Evolutionary conservation across 1,284 basidiomycete genomes (phyloP), one percentile per base, ranked within the genome.

Genomic region (Amylostereum areolatum): DNA sequence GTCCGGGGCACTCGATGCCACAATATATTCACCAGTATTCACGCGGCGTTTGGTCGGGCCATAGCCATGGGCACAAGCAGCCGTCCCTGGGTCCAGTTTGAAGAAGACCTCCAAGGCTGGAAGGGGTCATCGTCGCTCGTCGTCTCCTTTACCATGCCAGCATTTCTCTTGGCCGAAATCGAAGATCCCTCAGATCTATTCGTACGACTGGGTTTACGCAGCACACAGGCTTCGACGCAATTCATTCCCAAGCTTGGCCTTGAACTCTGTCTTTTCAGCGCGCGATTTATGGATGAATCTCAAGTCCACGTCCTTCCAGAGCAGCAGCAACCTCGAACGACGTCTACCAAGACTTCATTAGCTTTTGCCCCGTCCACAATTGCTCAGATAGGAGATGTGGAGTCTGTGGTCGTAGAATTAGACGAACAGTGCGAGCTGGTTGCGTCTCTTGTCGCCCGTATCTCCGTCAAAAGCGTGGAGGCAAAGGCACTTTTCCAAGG

Each of bases 361-460:
- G 18, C 18, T 18, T 18, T 18, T 18, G 18, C 18, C 18, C 18
- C 18, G 18, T 18, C 18, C 18, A 18, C 18, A 18, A 18, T 18
- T 18, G 18, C 18, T 18, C 18, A 18, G 18, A 18, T 18, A 18
- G 18, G 18, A 18, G 18, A 18, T 18, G 18, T 18, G 18, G 18
- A 18, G 18, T 18, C 18, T 18, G 18, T 18, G 18, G 18, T 18
- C 18, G 18, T 66, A 25, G 57, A 61, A 33, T 47, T 71, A 24
- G 64, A 67, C 50, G 66, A 65, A 45, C 61, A 66, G 45, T 65
- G 61, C 54, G 62, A 66, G 47, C 46, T 61, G 24, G 55, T 64
- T 2, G 42, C 43, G 0, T 51, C 57, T 3, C 50, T 71, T 28
- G 61, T 61, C 0, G 48, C 52, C 2, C 55, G 56, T 35, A 49